phyloP scores from a whole-genome alignment of 2,329 filamentous ascomycete genomes.

The Aspergillus viridinutans region DNA sequence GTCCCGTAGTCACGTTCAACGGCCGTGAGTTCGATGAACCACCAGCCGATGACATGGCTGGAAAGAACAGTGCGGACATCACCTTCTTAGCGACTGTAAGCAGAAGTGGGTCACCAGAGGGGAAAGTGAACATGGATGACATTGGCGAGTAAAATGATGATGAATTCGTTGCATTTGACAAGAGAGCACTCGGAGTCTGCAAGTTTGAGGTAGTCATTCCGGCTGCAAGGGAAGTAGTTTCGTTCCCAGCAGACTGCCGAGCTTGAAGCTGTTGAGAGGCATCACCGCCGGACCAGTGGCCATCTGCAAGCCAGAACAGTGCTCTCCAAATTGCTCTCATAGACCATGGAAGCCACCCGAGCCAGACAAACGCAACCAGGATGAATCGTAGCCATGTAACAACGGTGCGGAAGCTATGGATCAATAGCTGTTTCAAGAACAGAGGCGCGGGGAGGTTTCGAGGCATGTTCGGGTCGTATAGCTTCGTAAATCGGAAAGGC shows the following conservation, averaged over 20 bases:
- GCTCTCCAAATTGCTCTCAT: conserved; percentile 91
- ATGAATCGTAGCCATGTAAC: conserved; percentile 73
- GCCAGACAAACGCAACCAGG: conserved; percentile 81
- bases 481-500: conserved; percentile 93
- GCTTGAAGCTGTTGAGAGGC: conserved; percentile 16
- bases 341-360: conserved; percentile 80
- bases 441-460: conserved; percentile 72
- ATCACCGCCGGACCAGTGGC: conserved; percentile 54
- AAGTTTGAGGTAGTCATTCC: conserved; percentile 20
- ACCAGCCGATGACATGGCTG: conserved; percentile 24
- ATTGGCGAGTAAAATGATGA: conserved; percentile 32
- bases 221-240: conserved; percentile 19
- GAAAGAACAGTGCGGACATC: conserved; percentile 32
- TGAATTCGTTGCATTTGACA: conserved; percentile 21
- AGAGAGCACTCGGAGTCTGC: conserved; percentile 20
- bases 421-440: conserved; percentile 72
- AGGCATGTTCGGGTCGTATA: conserved; percentile 94
- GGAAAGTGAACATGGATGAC: conserved; percentile 40
- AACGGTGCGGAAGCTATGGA: conserved; percentile 68
- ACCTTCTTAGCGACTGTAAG: conserved; percentile 46
- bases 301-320: conserved; percentile 89
- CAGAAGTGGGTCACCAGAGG: conserved; percentile 42
- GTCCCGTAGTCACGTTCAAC: conserved; percentile 23
- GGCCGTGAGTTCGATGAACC: conserved; percentile 23
- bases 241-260: conserved; percentile 24